Percentiles rank a stretch among this genome's conserved stretches.
phyloP scores from a whole-genome alignment of 257 asterid species.

The Euphrasia confusa region DNA sequence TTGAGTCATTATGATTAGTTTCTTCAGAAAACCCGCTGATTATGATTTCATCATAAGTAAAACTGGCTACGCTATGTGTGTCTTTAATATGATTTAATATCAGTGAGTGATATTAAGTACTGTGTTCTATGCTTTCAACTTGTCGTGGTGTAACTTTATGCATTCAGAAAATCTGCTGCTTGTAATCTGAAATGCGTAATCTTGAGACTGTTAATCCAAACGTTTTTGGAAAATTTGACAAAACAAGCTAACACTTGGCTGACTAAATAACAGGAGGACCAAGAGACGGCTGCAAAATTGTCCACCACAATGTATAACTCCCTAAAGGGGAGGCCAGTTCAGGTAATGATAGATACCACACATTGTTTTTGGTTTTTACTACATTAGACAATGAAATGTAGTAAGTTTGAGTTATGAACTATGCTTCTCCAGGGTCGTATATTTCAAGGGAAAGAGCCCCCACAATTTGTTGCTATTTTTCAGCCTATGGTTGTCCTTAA shows the following conservation, averaged over 20 bases:
- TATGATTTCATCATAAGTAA: no score
- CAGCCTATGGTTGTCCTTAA: constrained; percentile 94
- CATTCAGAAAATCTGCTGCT: neutral
- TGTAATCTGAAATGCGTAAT: constrained; percentile 14
- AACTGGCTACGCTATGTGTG: no score
- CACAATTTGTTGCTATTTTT: constrained; percentile 87
- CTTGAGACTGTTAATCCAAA: constrained; percentile 8
- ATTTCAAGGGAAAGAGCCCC: constrained; percentile 97
- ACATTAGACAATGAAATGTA: constrained; percentile 15
- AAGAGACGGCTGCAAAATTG: constrained; percentile 50
- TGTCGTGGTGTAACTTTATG: no score
- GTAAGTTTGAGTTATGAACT: constrained; percentile 17
- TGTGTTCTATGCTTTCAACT: no score
- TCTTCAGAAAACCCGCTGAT: no score
- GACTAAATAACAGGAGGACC: constrained; percentile 69
- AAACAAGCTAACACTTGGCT: neutral
- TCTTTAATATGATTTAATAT: no score
- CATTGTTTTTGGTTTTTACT: constrained; percentile 5
- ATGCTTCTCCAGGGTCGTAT: constrained; percentile 69
- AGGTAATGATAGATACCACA: constrained; percentile 43
- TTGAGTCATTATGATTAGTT: no score
- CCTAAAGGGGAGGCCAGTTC: constrained; percentile 87
- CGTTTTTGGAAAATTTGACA: neutral
- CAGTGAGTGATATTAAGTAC: no score
- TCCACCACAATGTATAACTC: constrained; percentile 79